Evolutionary conservation across 768 basidiomycete species (phyloP), one percentile per base, ranked within the genome.

Genomic region (Serpula lacrymans): DNA sequence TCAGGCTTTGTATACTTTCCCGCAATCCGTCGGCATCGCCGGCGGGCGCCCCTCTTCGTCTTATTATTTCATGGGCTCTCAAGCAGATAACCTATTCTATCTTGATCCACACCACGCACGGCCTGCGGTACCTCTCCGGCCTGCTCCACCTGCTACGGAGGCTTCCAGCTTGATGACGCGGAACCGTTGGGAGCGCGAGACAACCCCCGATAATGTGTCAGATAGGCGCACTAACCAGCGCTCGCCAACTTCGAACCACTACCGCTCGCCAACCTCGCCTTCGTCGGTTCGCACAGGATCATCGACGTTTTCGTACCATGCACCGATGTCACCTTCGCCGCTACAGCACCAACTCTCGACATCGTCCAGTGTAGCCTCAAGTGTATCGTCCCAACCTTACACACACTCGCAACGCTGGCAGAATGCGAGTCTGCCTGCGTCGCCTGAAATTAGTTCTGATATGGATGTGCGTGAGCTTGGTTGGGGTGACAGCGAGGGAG

Each of bases 41-140:
- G 95, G 96, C 27, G 95, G 95, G 2, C 77, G 96, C 16, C 96
- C 95, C 0, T 88, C 88, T n/a, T 93, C 90, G 0, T 96, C 93
- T 0, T 98, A 96, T 62, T 99, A 98, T 62, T 99, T 99, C 56
- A 88, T 99, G 34, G 95, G 91, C 12, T 75, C 84, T 0, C 95
- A 99, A 58, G 85, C 82, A 3, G 87, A 93, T 48, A 86, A 81
- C 35, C 73, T 98, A 6, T 84, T 91, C 55, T 87, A 90, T 54
- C 77, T 88, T 25, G 82, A 88, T 62, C 84, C 86, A 2, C 83
- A 88, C 54, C 79, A 93, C 52, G 71, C 89, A 0, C 78, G 91
- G 6, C 76, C 88, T 0, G 74, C 90, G 0, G 66, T 95, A 2
- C 83, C 88, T 0, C 69, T 93, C 1, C 75, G 84, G 4, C 71